Conservation (phyloP, 2,329 filamentous ascomycete species). For the Exophiala xenobiotica region DNA sequence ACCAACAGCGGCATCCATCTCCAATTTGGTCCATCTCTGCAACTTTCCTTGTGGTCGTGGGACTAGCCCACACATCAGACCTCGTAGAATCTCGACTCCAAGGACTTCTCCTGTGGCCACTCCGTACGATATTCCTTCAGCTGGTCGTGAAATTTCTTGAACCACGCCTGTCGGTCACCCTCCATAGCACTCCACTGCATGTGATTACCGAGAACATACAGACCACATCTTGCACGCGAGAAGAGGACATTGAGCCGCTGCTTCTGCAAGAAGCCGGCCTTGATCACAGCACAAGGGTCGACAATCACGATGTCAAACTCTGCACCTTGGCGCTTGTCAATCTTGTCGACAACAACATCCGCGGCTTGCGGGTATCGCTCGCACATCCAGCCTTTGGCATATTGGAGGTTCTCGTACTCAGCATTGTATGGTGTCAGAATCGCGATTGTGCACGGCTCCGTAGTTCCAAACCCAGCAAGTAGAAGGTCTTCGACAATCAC, state of each 20-base stretch:
- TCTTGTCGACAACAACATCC: slow-evolving; percentile 4
- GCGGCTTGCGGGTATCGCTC: background rate
- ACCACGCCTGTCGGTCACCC: background rate
- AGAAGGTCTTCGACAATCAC: slow-evolving; percentile 8
- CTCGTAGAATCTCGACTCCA: background rate
- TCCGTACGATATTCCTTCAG: background rate
- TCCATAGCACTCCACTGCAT: background rate
- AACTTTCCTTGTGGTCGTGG: no score
- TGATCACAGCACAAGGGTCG: slow-evolving; percentile 2
- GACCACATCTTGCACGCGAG: slow-evolving; percentile 9
- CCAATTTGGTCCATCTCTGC: no score
- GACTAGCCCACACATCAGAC: no score
- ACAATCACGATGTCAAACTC: slow-evolving; percentile 13
- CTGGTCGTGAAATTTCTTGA: background rate
- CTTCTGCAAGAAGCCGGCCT: slow-evolving; percentile 5
- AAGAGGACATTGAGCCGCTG: slow-evolving; percentile 14
- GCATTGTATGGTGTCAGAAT: slow-evolving; percentile 12
- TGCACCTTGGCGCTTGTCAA: slow-evolving; percentile 8
- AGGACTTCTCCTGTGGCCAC: background rate
- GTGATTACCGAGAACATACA: slow-evolving; percentile 13
- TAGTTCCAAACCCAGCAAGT: slow-evolving; percentile 6
- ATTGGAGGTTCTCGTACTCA: slow-evolving; percentile 1
- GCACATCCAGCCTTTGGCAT: background rate
- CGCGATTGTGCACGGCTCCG: slow-evolving; percentile 8
- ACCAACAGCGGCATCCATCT: no score